A percentile compares a stretch with the other conserved stretches of the same genome.
These are phyloP conservation scores for Yarrowia keelungensis DNA, from an alignment of 805 yeast genomes.

Conservation along the genomic window DNA sequence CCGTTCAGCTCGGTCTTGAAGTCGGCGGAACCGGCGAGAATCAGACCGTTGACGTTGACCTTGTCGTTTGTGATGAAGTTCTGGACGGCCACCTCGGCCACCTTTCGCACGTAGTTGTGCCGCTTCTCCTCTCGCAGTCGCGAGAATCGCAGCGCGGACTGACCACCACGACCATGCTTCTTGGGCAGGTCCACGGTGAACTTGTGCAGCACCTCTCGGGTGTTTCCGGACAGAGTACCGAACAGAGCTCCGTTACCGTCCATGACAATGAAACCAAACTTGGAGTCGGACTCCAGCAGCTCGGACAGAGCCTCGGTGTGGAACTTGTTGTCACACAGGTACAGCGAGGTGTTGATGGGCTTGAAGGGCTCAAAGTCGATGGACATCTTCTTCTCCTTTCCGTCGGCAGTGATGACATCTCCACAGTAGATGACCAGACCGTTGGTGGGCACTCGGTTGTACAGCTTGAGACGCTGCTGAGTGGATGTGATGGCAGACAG, in stretches of 20 bases:
- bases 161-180: slow-evolving; percentile 99
- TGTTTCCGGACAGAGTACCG: slow-evolving; percentile 95
- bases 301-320: slow-evolving; percentile 97
- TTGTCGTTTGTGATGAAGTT: slow-evolving; percentile 94
- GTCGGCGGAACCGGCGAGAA: slow-evolving; percentile 98
- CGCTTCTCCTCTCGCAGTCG: slow-evolving; percentile 99
- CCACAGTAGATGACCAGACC: slow-evolving; percentile 98
- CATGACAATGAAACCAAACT: slow-evolving; percentile 97
- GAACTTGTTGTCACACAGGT: slow-evolving; percentile 96
- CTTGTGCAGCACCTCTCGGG: slow-evolving; percentile 94
- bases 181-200: slow-evolving; percentile 97
- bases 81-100: slow-evolving; percentile 97
- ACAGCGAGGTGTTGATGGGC: slow-evolving; percentile 96
- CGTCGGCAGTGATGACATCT: slow-evolving; percentile 95
- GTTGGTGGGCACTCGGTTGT: slow-evolving; percentile 87
- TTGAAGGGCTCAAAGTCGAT: slow-evolving; percentile 99
- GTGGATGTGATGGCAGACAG: slow-evolving; percentile 97
- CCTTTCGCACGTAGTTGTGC: slow-evolving; percentile 97
- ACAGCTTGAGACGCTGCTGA: slow-evolving; percentile 92
- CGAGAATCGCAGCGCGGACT: slow-evolving; percentile 98
- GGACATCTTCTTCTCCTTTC: slow-evolving; percentile 95
- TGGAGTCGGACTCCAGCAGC: slow-evolving; percentile 91
- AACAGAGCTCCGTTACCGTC: slow-evolving; percentile 99
- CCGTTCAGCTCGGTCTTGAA: slow-evolving; percentile 93
- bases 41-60: slow-evolving; percentile 91